Evolutionary conservation across 169 alveolate species (phyloP).

Genomic region (Haemoproteus tartakovskyi): DNA sequence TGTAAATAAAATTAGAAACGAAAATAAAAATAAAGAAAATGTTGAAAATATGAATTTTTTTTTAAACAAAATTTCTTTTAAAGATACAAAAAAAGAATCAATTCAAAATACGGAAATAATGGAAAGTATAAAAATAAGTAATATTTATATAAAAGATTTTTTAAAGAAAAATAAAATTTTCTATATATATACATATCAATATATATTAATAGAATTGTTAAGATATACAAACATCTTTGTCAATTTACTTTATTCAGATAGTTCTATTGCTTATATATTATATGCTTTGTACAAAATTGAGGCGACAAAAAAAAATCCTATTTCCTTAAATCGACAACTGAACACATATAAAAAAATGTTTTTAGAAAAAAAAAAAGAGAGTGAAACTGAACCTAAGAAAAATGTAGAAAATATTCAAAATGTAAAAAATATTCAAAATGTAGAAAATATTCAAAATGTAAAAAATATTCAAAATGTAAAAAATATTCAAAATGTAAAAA

Average conservation of each 20-base stretch:
- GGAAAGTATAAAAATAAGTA: constrained; percentile 12
- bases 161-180: constrained; percentile 5
- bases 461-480: background rate
- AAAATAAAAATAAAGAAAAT: background rate
- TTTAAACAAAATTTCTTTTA: constrained; percentile 14
- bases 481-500: background rate
- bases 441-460: background rate
- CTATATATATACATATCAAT: constrained; percentile 39
- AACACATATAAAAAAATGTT: background rate
- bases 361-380: background rate
- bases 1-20: background rate
- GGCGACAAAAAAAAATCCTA: no score
- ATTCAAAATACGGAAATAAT: constrained; percentile 5
- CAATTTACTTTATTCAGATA: constrained; percentile 26
- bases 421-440: background rate
- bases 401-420: no score
- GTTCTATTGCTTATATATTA: constrained; percentile 25
- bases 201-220: constrained; percentile 32
- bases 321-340: no score
- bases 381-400: no score
- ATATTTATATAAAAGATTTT: constrained; percentile 8
- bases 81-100: no score
- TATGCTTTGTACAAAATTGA: constrained; percentile 51
- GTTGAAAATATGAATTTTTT: no score
- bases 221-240: constrained; percentile 12